Evolutionary conservation across 495 filamentous ascomycete species (phyloP).

Genomic region (Penicillium malachiteum): DNA sequence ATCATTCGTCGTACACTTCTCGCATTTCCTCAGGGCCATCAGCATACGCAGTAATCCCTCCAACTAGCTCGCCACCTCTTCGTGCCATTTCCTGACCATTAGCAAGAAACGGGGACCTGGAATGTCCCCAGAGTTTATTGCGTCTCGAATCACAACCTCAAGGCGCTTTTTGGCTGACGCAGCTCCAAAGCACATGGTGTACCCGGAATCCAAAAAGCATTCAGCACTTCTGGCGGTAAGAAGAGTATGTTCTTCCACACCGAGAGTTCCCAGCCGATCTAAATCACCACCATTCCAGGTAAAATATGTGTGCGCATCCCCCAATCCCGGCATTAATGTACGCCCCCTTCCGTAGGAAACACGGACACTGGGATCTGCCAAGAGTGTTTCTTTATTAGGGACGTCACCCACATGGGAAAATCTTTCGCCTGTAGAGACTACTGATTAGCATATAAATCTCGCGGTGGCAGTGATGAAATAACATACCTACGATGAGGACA

Average conservation of each 20-base stretch:
- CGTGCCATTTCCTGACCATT: constrained; percentile 51
- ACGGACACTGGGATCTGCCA: too few species aligned
- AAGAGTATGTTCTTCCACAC: constrained; percentile 50
- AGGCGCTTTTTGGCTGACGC: constrained; percentile 51
- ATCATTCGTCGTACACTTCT: too few species aligned
- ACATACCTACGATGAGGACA: too few species aligned
- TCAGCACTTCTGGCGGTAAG: constrained; percentile 42
- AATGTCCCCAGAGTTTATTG: constrained; percentile 55
- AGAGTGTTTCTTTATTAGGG: too few species aligned
- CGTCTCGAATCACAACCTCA: constrained; percentile 51
- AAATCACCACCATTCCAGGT: constrained; percentile 49
- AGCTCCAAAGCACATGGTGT: constrained; percentile 52
- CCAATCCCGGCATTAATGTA: constrained; percentile 51
- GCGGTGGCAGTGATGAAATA: too few species aligned
- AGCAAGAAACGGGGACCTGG: constrained; percentile 50
- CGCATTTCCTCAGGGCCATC: constrained; percentile 48
- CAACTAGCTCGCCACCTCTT: constrained; percentile 43
- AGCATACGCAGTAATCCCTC: constrained; percentile 49
- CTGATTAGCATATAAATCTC: too few species aligned
- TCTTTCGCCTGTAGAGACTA: too few species aligned
- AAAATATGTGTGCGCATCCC: constrained; percentile 51
- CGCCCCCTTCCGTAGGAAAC: too few species aligned
- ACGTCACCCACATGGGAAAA: too few species aligned
- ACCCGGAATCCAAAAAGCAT: constrained; percentile 46
- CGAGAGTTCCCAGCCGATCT: constrained; percentile 36